Evolutionary conservation across 2,329 filamentous ascomycete genomes (phyloP).

Genomic region (Salinomyces thailandicus): DNA sequence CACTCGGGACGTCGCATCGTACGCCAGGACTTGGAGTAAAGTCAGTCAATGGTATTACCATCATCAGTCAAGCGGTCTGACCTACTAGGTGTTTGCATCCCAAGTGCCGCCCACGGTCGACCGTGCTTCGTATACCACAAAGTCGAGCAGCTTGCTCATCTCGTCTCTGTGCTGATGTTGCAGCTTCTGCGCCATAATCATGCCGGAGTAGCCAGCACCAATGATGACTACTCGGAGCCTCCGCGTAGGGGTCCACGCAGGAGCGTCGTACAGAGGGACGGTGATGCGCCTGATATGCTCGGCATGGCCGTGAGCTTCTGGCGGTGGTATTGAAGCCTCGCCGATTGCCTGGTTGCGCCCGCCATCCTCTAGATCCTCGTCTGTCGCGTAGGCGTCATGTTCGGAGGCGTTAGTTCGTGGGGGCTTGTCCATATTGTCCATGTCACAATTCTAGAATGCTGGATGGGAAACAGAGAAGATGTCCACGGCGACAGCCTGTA

Average conservation of each 20-base stretch:
- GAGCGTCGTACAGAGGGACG: slow-evolving; percentile 9
- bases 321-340: neutral
- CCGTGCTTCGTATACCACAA: slow-evolving; percentile 32
- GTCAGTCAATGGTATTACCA: too few relatives aligned
- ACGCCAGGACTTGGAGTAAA: too few relatives aligned
- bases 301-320: neutral
- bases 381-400: neutral
- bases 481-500: too few relatives aligned
- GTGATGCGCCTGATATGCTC: neutral
- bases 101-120: slow-evolving; percentile 29
- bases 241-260: slow-evolving; percentile 10
- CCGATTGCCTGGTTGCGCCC: neutral
- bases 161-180: slow-evolving; percentile 23
- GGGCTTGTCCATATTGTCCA: too few relatives aligned
- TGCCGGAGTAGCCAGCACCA: slow-evolving; percentile 25
- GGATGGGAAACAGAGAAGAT: too few relatives aligned
- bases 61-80: too few relatives aligned
- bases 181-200: slow-evolving; percentile 31
- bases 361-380: neutral
- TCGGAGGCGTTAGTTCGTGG: too few relatives aligned
- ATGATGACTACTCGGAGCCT: slow-evolving; percentile 19
- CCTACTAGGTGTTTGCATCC: too few relatives aligned
- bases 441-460: too few relatives aligned
- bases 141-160: slow-evolving; percentile 21
- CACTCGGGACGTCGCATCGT: too few relatives aligned